Base-by-base conservation (phyloP, 2,329 filamentous ascomycete species). In the Lizonia empirigonia region DNA sequence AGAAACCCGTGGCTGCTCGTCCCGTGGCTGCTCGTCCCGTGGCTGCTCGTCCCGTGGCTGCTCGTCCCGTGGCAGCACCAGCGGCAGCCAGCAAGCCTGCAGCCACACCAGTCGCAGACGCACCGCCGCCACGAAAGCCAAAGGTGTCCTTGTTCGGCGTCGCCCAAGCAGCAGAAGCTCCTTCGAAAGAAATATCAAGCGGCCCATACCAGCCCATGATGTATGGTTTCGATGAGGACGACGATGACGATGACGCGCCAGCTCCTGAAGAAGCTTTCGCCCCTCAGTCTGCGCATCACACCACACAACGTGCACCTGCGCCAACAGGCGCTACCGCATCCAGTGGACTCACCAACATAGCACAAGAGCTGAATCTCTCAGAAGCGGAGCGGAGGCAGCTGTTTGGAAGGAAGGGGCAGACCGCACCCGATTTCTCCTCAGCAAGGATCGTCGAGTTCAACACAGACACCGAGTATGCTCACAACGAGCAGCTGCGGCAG, bases 371-470 rank as follows among this genome's bases (percentile, higher is more conserved):
- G 30, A 89, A 94, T 58, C 84, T 97, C 12, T 89, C 90, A 3
- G 83, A 85, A 5, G 81, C 89, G 0, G 87, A 90, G 58, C 82
- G 87, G 32, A 86, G 93, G 33, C 91, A 95, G 68, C 83, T 97
- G 3, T 93, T 97, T 68, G 93, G 93, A 1, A 88, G 92, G 5
- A 74, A 78, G 52, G 80, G 80, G 18, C 67, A 70, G 35, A 70
- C 70, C n/a, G 71, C 69, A n/a, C 67, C 68, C 26, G 74, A 73
- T 46, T 58, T 77, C 7, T 77, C 82, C n/a, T 79, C 79, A 2
- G 79, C 83, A n/a, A 86, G 83, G 34, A 82, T 96, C 29, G 82
- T 92, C 57, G 91, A 88, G 65, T 96, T 97, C 81, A 90, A 96
- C 75, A 92, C 91, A 59, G 91, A 95, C 69, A 77, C 80, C 50